Evolutionary conservation across 169 alveolate species (phyloP).

Genomic region (Plasmodium falciparum): DNA sequence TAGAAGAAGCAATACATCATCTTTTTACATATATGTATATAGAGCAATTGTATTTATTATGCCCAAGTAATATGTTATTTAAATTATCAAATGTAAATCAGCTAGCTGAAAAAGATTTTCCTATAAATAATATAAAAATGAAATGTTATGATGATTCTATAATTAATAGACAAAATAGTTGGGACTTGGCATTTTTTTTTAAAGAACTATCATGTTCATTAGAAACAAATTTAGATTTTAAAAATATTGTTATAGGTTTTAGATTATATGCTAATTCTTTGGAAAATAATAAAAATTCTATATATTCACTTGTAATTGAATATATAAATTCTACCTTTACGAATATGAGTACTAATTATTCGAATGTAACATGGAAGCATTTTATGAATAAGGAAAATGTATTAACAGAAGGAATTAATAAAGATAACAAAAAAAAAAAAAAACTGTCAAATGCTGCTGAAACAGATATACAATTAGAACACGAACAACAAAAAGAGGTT

Average conservation of each 20-base stretch:
- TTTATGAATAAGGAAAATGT: slow-evolving; percentile 52
- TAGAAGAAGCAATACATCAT: slow-evolving; percentile 72
- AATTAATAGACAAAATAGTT: slow-evolving; percentile 38
- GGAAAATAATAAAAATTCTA: slow-evolving; percentile 56
- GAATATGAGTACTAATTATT: slow-evolving; percentile 28
- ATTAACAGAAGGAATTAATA: neutral
- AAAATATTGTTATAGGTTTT: slow-evolving; percentile 67
- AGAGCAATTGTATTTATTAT: slow-evolving; percentile 67
- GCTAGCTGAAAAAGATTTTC: neutral
- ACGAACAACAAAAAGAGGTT: neutral
- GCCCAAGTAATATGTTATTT: slow-evolving; percentile 49
- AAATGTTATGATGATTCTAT: slow-evolving; percentile 5
- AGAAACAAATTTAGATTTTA: slow-evolving; percentile 56
- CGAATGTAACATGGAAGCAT: slow-evolving; percentile 60
- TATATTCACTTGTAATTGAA: slow-evolving; percentile 36
- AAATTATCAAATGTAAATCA: slow-evolving; percentile 23
- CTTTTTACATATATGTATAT: slow-evolving; percentile 75
- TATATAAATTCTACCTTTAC: slow-evolving; percentile 59
- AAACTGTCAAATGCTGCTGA: neutral
- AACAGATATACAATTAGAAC: neutral
- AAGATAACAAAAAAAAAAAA: slow-evolving; percentile 6
- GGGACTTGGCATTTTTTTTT: slow-evolving; percentile 51
- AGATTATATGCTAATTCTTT: slow-evolving; percentile 54
- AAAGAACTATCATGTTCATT: slow-evolving; percentile 34
- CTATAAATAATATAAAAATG: neutral